These are phyloP conservation scores for Colletotrichum sp. DNA, from an alignment of 2,329 filamentous ascomycete genomes.

Conservation along the genomic window DNA sequence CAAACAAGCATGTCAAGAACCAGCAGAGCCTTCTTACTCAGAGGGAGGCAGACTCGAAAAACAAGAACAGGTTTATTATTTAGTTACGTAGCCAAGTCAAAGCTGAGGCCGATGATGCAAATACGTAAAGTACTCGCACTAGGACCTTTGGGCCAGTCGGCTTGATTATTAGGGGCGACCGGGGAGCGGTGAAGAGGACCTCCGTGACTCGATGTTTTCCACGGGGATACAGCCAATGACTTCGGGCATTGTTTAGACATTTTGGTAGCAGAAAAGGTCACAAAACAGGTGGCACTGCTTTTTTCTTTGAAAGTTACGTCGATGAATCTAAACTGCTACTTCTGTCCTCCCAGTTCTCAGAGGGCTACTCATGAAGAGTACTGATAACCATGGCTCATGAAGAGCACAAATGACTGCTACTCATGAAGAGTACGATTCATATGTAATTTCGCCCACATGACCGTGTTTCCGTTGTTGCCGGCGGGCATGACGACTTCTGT, in stretches of 20 bases:
- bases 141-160: neutral
- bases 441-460: neutral
- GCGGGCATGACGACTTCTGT: neutral
- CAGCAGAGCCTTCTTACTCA: neutral
- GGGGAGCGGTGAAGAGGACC: neutral
- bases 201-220: neutral
- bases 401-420: neutral
- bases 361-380: neutral
- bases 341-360: neutral
- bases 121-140: neutral
- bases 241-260: neutral
- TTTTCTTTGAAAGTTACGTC: neutral
- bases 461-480: neutral
- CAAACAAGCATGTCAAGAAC: too few species aligned
- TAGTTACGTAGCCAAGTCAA: neutral
- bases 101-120: neutral
- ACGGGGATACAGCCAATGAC: fast-evolving
- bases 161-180: neutral
- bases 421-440: neutral
- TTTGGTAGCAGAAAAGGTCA: too few species aligned
- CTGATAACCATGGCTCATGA: neutral
- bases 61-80: neutral
- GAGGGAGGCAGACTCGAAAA: neutral
- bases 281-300: neutral
- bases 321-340: neutral